A percentile compares a stretch with the other conserved stretches of the same genome.
Evolutionary conservation across 169 alveolate species (phyloP).

Genomic region (Plasmodium coatneyi): DNA sequence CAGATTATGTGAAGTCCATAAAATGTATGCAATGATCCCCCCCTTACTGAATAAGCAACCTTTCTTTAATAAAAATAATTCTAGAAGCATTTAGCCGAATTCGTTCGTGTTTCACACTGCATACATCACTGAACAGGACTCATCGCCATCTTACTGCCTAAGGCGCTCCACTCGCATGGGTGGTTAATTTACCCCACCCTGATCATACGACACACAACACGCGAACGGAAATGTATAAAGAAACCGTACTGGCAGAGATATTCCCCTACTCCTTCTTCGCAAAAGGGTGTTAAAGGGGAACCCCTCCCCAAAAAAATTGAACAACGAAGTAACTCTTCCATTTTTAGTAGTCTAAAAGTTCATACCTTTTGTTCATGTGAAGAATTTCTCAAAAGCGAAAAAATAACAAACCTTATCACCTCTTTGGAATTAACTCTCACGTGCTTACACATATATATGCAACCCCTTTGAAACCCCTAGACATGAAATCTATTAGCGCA

Average conservation of each 20-base stretch:
- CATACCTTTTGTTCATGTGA: background rate
- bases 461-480: background rate
- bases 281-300: background rate
- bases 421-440: background rate
- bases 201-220: background rate
- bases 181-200: background rate
- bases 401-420: background rate
- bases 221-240: background rate
- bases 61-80: background rate
- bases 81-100: background rate
- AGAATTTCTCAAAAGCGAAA: background rate
- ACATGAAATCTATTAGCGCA: background rate
- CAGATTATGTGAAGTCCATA: background rate
- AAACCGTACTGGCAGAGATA: background rate
- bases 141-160: background rate
- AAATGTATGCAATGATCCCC: background rate
- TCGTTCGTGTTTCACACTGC: background rate
- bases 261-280: background rate
- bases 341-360: background rate
- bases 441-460: background rate
- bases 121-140: background rate
- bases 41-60: background rate
- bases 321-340: background rate
- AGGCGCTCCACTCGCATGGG: background rate
- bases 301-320: background rate